phyloP scores from a whole-genome alignment of 495 filamentous ascomycete species.

The Parmelia sp. region DNA sequence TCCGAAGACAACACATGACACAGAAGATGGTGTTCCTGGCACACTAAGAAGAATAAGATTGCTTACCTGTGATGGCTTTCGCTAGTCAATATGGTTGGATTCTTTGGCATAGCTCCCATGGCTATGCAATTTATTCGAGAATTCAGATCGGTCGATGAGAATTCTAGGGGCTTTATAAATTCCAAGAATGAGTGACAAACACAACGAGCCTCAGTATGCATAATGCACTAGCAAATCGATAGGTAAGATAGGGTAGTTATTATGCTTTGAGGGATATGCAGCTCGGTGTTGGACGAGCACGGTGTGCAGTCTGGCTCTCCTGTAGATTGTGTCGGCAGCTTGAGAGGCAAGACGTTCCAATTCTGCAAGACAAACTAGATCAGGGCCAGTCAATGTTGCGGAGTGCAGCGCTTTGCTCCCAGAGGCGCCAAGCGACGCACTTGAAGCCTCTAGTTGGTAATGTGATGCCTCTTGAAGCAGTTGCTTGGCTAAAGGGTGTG shows the following conservation, averaged over 20 bases:
- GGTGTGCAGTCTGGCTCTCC: neutral
- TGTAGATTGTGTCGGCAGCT: neutral
- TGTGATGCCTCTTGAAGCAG: neutral
- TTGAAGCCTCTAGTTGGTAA: neutral
- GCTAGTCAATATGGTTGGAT: neutral
- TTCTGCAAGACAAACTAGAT: neutral
- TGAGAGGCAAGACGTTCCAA: neutral
- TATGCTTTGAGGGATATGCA: constrained; percentile 2
- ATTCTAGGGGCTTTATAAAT: neutral
- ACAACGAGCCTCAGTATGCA: neutral
- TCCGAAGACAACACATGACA: neutral
- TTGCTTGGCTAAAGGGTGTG: neutral
- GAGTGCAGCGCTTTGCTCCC: constrained; percentile 1
- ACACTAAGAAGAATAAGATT: neutral
- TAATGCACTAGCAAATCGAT: neutral
- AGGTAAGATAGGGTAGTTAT: neutral
- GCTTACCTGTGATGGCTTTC: neutral
- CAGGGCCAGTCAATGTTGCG: neutral
- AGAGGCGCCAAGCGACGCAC: neutral
- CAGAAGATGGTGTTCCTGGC: neutral
- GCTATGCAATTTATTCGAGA: neutral
- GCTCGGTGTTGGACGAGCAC: neutral
- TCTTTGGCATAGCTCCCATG: neutral
- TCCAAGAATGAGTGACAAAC: neutral
- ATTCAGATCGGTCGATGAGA: constrained; percentile 4